These are phyloP conservation scores for Pilatotrama ljubarskyi DNA, from an alignment of 768 basidiomycete species.

Conservation along the genomic window DNA sequence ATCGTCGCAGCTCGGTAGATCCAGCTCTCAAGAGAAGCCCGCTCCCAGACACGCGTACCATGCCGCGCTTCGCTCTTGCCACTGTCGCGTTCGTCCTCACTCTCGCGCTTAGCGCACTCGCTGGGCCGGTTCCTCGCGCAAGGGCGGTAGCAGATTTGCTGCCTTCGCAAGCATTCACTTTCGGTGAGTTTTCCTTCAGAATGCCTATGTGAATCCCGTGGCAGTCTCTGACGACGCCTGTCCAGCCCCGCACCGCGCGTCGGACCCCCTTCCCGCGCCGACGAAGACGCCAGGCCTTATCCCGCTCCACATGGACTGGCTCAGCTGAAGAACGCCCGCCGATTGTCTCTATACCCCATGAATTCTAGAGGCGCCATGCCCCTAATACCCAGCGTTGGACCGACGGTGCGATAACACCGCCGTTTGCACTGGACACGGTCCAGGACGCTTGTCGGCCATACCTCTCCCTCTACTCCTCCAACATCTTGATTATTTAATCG, in stretches of 20 bases:
- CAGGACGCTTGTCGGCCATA: too few species aligned
- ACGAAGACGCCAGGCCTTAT: not conserved
- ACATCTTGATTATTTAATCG: too few species aligned
- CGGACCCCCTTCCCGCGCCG: not conserved
- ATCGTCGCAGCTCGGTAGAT: not conserved
- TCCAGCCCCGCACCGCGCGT: not conserved
- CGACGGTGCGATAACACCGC: too few species aligned
- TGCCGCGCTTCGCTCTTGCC: conserved; percentile 6
- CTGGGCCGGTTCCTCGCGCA: not conserved
- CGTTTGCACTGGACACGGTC: too few species aligned
- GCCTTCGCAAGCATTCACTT: conserved; percentile 4
- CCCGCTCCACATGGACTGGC: conserved; percentile 3
- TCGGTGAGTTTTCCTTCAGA: not conserved
- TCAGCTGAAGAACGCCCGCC: not conserved
- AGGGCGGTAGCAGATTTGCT: not conserved
- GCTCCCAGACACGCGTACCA: not conserved
- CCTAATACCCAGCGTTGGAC: too few species aligned
- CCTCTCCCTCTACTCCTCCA: too few species aligned
- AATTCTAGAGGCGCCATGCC: too few species aligned
- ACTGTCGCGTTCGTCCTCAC: conserved; percentile 2
- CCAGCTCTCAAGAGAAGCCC: not conserved
- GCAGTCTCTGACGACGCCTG: too few species aligned
- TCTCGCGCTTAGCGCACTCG: not conserved
- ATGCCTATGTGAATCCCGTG: too few species aligned
- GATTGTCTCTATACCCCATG: not conserved